Percentiles rank a stretch among this genome's conserved stretches.
phyloP scores from a whole-genome alignment of 2,329 filamentous ascomycete species.

The Ophiostoma tasmaniense region DNA sequence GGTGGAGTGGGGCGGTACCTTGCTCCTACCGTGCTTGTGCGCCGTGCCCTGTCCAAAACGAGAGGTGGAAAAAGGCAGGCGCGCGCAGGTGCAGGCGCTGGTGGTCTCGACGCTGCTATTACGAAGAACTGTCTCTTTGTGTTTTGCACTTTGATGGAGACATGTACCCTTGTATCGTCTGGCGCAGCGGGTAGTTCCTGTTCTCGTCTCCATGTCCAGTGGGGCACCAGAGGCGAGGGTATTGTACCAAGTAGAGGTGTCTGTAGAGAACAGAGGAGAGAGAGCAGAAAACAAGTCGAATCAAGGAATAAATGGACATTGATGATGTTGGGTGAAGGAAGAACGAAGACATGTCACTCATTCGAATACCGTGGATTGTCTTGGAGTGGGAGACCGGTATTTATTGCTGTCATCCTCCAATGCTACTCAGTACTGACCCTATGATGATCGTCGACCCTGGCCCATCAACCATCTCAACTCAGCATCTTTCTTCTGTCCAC shows the following conservation, averaged over 20 bases:
- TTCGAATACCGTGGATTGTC: too few relatives aligned
- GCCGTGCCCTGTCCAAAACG: neutral
- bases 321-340: too few relatives aligned
- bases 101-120: too few relatives aligned
- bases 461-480: neutral
- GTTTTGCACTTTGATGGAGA: neutral
- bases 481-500: neutral
- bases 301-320: neutral
- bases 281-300: neutral
- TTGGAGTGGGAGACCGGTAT: too few relatives aligned
- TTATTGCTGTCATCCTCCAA: too few relatives aligned
- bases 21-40: neutral
- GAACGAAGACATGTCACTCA: too few relatives aligned
- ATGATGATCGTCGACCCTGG: neutral
- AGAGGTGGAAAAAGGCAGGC: conserved; percentile 3
- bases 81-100: too few relatives aligned
- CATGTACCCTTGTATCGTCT: neutral
- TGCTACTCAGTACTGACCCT: neutral
- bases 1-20: conserved; percentile 8
- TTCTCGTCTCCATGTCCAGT: neutral
- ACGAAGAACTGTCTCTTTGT: too few relatives aligned
- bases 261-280: too few relatives aligned
- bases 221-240: neutral
- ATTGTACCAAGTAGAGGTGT: neutral
- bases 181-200: conserved; percentile 1